Conservation (phyloP, 331 rosid genomes). For the Phaseolus coccineus region DNA sequence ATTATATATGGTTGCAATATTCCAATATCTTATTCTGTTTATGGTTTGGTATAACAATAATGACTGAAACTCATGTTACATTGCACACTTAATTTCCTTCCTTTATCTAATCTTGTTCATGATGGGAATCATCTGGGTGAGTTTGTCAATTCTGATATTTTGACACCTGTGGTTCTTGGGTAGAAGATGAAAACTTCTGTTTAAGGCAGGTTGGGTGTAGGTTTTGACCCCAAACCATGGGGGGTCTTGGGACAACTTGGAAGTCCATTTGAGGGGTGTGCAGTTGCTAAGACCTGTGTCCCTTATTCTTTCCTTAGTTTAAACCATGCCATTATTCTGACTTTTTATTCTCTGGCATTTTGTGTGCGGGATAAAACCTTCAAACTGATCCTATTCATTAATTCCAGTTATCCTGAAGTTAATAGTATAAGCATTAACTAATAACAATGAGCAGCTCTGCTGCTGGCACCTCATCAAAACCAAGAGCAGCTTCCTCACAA, state of each 20-base stretch:
- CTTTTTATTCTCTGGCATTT: constrained; percentile 17
- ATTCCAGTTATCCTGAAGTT: constrained; percentile 9
- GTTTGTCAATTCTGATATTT: too few species aligned
- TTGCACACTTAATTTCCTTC: too few species aligned
- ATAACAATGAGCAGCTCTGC: constrained; percentile 65
- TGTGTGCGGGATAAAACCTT: constrained; percentile 18
- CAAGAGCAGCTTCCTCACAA: constrained; percentile 70
- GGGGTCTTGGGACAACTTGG: neutral
- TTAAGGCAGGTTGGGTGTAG: neutral
- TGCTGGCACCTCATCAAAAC: constrained; percentile 70
- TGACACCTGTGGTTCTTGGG: neutral
- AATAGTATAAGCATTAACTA: constrained; percentile 15
- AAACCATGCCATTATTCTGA: neutral
- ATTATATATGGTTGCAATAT: too few species aligned
- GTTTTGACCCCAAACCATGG: neutral
- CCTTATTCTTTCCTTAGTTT: neutral
- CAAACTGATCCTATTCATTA: neutral
- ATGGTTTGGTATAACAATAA: too few species aligned
- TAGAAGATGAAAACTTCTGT: neutral
- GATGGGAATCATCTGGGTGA: too few species aligned
- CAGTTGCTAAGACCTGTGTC: neutral
- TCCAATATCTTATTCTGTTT: too few species aligned
- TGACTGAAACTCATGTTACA: too few species aligned
- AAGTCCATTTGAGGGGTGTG: constrained; percentile 2
- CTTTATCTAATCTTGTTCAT: too few species aligned